Conservation (phyloP, 768 basidiomycete genomes). For the Mycena kentingensis region DNA sequence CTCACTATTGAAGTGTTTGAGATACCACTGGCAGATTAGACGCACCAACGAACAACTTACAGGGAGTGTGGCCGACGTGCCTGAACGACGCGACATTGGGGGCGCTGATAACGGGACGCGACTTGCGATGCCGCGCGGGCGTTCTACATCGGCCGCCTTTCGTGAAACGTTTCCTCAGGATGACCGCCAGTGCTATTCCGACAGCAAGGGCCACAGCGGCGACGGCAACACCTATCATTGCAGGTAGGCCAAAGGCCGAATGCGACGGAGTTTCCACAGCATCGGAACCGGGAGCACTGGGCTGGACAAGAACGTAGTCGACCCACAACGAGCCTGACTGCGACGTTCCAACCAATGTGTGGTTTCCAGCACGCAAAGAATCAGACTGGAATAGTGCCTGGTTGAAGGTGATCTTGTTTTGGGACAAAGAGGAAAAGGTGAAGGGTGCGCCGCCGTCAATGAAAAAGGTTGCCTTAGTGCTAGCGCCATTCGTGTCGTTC, state of each 20-base stretch:
- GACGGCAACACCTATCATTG: constrained; percentile 5
- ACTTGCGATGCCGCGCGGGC: neutral
- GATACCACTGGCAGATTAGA: neutral
- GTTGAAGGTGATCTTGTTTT: constrained; percentile 20
- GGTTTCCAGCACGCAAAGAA: constrained; percentile 18
- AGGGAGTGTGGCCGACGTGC: constrained; percentile 3
- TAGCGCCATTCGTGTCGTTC: constrained; percentile 17
- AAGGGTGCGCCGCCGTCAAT: constrained; percentile 23
- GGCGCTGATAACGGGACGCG: neutral
- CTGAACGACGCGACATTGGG: neutral
- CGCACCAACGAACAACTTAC: neutral
- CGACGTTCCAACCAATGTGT: constrained; percentile 21
- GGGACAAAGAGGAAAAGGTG: constrained; percentile 20
- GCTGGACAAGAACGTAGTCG: constrained; percentile 26
- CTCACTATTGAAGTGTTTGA: constrained; percentile 1
- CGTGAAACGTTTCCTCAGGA: constrained; percentile 16
- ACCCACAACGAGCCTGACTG: constrained; percentile 23
- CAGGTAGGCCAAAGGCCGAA: constrained; percentile 4
- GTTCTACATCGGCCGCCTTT: constrained; percentile 1
- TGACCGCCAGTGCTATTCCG: constrained; percentile 13
- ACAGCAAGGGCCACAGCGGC: constrained; percentile 8
- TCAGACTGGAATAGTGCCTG: constrained; percentile 24
- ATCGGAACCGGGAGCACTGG: constrained; percentile 1
- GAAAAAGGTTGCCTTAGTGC: constrained; percentile 23
- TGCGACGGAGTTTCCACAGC: neutral